Conservation (phyloP, 768 basidiomycete species). For the Tulasnella sp. region DNA sequence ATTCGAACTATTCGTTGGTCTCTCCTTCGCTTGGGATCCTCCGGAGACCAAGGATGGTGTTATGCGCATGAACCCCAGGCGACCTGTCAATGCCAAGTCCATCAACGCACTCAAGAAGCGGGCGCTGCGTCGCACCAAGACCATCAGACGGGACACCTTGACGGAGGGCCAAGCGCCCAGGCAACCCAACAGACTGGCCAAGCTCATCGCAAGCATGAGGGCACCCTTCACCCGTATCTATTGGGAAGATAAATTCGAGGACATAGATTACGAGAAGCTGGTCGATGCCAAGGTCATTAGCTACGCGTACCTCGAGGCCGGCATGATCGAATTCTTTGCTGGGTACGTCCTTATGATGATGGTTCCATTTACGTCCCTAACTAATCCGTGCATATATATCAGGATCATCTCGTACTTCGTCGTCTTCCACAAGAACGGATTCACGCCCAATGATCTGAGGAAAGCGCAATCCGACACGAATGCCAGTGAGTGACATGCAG, state of each 20-base stretch:
- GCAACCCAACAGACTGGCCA: conserved; percentile 33
- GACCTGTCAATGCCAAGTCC: conserved; percentile 51
- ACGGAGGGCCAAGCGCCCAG: conserved; percentile 32
- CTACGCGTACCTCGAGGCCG: conserved; percentile 56
- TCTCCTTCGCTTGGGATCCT: conserved; percentile 64
- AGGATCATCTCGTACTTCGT: conserved; percentile 56
- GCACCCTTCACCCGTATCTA: conserved; percentile 45
- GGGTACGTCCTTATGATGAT: conserved; percentile 32
- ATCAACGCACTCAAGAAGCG: conserved; percentile 43
- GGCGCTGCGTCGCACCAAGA: conserved; percentile 46
- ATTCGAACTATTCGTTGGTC: conserved; percentile 57
- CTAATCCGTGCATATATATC: not conserved
- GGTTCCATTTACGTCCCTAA: not conserved
- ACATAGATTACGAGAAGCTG: conserved; percentile 44
- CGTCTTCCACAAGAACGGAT: conserved; percentile 51
- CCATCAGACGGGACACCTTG: conserved; percentile 43
- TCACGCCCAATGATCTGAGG: conserved; percentile 45
- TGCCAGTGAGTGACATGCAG: conserved; percentile 7
- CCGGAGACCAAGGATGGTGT: conserved; percentile 53
- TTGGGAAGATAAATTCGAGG: conserved; percentile 48
- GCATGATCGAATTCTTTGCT: conserved; percentile 46
- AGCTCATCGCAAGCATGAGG: conserved; percentile 31
- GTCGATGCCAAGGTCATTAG: conserved; percentile 52
- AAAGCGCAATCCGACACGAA: conserved; percentile 34
- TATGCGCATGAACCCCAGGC: conserved; percentile 56